Percentiles rank a stretch among this genome's conserved stretches.
These are phyloP conservation scores for Colletotrichum theobromicola DNA, from an alignment of 2,329 filamentous ascomycete genomes.

Conservation along the genomic window DNA sequence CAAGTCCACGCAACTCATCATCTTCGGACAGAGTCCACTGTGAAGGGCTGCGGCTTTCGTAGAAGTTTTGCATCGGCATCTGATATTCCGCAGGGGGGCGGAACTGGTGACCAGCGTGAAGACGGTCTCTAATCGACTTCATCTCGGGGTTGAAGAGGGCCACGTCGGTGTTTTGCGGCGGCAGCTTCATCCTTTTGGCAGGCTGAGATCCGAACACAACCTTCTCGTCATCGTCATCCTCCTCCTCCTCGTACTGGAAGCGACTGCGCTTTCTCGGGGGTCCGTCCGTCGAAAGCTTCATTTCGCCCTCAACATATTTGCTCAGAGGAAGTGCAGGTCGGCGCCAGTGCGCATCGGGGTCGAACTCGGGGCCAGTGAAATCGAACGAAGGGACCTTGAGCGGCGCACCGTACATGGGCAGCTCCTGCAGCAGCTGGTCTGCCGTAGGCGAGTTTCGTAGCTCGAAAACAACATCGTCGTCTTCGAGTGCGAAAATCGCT, in stretches of 20 bases:
- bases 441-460: constrained; percentile 76
- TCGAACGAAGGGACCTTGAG: constrained; percentile 64
- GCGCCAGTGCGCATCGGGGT: constrained; percentile 76
- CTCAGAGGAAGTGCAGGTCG: constrained; percentile 82
- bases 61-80: constrained; percentile 91
- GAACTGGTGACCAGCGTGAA: constrained; percentile 92
- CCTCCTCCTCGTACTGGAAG: constrained; percentile 81
- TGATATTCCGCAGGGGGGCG: constrained; percentile 87
- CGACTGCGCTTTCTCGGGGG: constrained; percentile 79
- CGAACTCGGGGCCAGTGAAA: constrained; percentile 59
- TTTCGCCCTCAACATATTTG: constrained; percentile 83
- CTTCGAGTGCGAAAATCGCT: constrained; percentile 81
- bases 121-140: constrained; percentile 85
- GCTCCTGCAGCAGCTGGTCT: constrained; percentile 78
- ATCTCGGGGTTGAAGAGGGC: constrained; percentile 90
- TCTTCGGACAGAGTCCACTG: constrained; percentile 93
- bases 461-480: constrained; percentile 81
- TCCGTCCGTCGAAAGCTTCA: constrained; percentile 70
- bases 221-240: constrained; percentile 58
- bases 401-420: constrained; percentile 78
- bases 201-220: constrained; percentile 38
- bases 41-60: constrained; percentile 83
- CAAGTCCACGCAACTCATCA: constrained; percentile 82
- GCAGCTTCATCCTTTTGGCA: constrained; percentile 48
- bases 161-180: constrained; percentile 76